Percentiles rank a stretch among this genome's conserved stretches.
These are phyloP conservation scores for Viscum album DNA, from an alignment of 177 flowering plant species.

Conservation along the genomic window DNA sequence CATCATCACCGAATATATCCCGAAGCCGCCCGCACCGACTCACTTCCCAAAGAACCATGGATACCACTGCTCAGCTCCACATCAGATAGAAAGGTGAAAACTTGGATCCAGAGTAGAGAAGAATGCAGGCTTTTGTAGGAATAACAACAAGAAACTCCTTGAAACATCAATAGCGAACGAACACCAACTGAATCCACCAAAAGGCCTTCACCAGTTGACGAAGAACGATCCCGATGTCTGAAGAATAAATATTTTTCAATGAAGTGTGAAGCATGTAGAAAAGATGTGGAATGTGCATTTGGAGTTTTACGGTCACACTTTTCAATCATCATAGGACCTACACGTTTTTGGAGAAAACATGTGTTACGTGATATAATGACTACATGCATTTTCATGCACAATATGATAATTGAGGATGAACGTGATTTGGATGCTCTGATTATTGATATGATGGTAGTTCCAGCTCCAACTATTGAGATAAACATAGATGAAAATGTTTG, in stretches of 20 bases:
- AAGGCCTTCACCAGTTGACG: neutral
- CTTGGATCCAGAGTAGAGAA: too few species aligned
- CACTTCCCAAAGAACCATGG: too few species aligned
- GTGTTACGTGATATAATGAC: slow-evolving; percentile 5
- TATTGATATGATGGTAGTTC: neutral
- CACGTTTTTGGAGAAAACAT: neutral
- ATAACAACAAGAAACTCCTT: too few species aligned
- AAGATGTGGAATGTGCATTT: slow-evolving; percentile 6
- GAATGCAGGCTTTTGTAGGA: too few species aligned
- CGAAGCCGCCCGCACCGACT: too few species aligned
- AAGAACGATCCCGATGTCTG: slow-evolving; percentile 3
- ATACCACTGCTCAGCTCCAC: too few species aligned
- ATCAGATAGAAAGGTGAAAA: too few species aligned
- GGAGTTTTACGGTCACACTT: slow-evolving; percentile 11
- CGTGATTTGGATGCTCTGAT: neutral
- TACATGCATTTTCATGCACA: neutral
- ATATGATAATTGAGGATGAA: slow-evolving; percentile 7
- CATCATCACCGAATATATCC: too few species aligned
- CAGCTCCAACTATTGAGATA: neutral
- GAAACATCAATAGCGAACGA: too few species aligned
- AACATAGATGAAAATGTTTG: neutral
- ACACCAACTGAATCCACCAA: neutral
- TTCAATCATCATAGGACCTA: slow-evolving; percentile 10
- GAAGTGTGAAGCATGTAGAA: neutral
- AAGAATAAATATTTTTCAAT: slow-evolving; percentile 6